A percentile compares a stretch with the other conserved stretches of the same genome.
Conservation (phyloP, 1,284 basidiomycete species). For the Melampsora americana region DNA sequence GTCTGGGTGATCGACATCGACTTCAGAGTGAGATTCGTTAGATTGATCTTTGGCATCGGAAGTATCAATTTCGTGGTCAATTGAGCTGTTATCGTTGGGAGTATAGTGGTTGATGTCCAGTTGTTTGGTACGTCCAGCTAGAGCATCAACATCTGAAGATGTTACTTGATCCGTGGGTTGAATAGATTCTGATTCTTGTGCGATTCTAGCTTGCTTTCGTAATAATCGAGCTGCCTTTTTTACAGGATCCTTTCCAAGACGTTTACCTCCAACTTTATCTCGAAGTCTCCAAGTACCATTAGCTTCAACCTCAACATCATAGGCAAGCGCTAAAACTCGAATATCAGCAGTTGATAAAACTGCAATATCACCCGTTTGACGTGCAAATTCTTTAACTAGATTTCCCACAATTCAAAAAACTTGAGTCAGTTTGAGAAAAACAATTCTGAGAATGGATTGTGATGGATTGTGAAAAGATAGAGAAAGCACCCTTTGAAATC, state of each 20-base stretch:
- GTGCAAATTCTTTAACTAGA: conserved; percentile 81
- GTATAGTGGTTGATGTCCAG: neutral
- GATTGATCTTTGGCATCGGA: neutral
- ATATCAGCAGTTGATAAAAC: conserved; percentile 90
- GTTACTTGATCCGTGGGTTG: neutral
- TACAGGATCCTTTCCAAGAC: conserved; percentile 42
- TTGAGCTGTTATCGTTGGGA: neutral
- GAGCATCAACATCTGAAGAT: neutral
- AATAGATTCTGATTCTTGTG: neutral
- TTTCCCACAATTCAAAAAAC: conserved; percentile 7
- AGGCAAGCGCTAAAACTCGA: conserved; percentile 83
- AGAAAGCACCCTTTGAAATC: conserved; percentile 70
- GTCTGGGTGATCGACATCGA: conserved; percentile 38
- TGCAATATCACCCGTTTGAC: conserved; percentile 93
- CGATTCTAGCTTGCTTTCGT: conserved; percentile 17
- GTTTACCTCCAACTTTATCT: conserved; percentile 55
- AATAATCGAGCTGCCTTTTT: conserved; percentile 48
- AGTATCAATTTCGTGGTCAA: conserved; percentile 8
- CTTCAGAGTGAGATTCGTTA: conserved; percentile 29
- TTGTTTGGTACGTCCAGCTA: neutral
- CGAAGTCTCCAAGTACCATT: conserved; percentile 60
- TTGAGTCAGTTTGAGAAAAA: conserved; percentile 58
- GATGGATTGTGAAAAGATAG: neutral
- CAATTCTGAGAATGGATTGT: conserved; percentile 1
- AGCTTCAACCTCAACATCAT: conserved; percentile 65